A percentile compares a stretch with the other conserved stretches of the same genome.
phyloP scores from a whole-genome alignment of 2,329 filamentous ascomycete species.

The Pseudogymnoascus sp. region DNA sequence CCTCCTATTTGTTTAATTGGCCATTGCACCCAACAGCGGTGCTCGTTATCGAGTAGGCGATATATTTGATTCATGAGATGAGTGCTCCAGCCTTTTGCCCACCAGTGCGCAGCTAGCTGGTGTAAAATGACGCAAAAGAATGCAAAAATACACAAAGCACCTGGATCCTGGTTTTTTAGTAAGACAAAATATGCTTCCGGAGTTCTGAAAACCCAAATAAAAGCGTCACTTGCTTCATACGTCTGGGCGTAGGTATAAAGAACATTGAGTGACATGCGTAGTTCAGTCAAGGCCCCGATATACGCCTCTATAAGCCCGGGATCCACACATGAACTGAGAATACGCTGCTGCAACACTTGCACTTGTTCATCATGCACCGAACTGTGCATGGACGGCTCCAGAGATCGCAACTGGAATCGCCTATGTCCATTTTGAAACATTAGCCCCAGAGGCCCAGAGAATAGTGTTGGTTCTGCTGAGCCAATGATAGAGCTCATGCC shows the following conservation, averaged over 20 bases:
- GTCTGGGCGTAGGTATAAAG: neutral
- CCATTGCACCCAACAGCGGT: conserved; percentile 22
- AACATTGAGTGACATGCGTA: too few species aligned
- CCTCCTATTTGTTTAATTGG: conserved; percentile 18
- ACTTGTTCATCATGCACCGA: too few species aligned
- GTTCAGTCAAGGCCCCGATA: too few species aligned
- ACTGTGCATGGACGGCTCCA: too few species aligned
- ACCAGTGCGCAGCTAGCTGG: conserved; percentile 23
- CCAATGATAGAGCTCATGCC: neutral
- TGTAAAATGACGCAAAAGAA: conserved; percentile 21
- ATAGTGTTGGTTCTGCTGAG: neutral
- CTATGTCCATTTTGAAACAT: too few species aligned
- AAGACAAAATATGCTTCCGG: conserved; percentile 19
- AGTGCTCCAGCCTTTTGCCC: conserved; percentile 22
- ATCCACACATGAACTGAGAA: too few species aligned
- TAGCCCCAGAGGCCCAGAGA: too few species aligned
- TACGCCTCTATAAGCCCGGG: too few species aligned
- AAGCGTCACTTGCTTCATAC: conserved; percentile 7
- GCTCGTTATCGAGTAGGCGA: conserved; percentile 17
- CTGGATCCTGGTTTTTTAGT: conserved; percentile 15
- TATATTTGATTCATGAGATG: conserved; percentile 20
- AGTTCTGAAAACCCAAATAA: conserved; percentile 17
- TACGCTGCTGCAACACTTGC: too few species aligned
- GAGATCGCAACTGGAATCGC: too few species aligned
- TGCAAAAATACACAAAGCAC: conserved; percentile 21